A percentile compares a stretch with the other conserved stretches of the same genome.
phyloP scores from a whole-genome alignment of 1,284 basidiomycete genomes.

The Coriolopsis trogii region DNA sequence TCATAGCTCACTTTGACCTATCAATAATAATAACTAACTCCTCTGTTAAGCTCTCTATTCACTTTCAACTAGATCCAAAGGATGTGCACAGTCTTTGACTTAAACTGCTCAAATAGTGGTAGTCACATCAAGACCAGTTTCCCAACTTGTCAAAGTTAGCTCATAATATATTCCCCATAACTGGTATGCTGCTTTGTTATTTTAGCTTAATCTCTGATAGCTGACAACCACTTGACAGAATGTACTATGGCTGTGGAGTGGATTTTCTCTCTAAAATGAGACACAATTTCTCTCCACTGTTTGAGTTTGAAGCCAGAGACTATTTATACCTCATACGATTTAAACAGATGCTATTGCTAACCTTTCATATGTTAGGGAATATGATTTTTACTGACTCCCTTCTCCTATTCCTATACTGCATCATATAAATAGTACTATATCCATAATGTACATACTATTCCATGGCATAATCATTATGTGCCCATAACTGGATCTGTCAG shows the following conservation, averaged over 20 bases:
- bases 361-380: too few species aligned
- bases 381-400: too few species aligned
- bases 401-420: too few species aligned
- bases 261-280: neutral
- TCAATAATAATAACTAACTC: neutral
- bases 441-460: too few species aligned
- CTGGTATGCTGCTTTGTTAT: neutral
- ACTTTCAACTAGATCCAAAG: neutral
- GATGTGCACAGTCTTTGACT: neutral
- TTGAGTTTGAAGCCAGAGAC: conserved; percentile 11
- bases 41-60: neutral
- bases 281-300: conserved; percentile 5
- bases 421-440: too few species aligned
- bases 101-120: neutral
- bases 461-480: too few species aligned
- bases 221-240: too few species aligned
- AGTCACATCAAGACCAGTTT: neutral
- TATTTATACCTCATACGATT: conserved; percentile 6
- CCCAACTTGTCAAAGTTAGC: neutral
- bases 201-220: too few species aligned
- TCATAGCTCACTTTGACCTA: too few species aligned
- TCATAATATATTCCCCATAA: neutral
- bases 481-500: too few species aligned
- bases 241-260: conserved; percentile 13
- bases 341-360: neutral